phyloP scores from a whole-genome alignment of 2,329 filamentous ascomycete species.

The Aspergillus fumigatus region DNA sequence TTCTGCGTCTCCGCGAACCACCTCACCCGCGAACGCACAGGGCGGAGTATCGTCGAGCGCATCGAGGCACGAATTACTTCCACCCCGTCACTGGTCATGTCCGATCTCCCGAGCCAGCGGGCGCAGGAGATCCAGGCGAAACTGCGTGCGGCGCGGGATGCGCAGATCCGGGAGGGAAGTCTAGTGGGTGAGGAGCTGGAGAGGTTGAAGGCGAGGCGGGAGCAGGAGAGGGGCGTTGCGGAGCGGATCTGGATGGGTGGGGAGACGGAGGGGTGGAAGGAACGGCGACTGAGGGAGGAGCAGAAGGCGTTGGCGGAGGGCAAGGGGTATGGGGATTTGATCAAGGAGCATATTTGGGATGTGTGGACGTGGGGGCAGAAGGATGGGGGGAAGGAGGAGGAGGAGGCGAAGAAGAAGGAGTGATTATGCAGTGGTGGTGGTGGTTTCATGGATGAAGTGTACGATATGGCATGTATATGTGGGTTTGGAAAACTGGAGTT shows the following conservation, averaged over 20 bases:
- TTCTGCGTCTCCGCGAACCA: conserved; percentile 38
- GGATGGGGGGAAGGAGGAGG: conserved; percentile 2
- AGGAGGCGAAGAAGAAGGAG: conserved; percentile 1
- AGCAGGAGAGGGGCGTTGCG: conserved; percentile 26
- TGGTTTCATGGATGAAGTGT: background rate
- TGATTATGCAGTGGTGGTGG: background rate
- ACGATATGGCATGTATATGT: background rate
- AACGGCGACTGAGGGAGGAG: conserved; percentile 38
- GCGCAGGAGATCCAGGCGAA: conserved; percentile 30
- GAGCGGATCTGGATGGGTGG: conserved; percentile 38
- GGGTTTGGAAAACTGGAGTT: too few relatives aligned
- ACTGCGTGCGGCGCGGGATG: conserved; percentile 25
- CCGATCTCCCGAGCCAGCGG: conserved; percentile 29
- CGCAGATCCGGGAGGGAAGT: conserved; percentile 19
- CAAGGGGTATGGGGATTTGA: conserved; percentile 44
- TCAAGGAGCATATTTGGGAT: conserved; percentile 44
- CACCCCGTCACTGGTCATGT: conserved; percentile 6
- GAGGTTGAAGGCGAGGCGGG: conserved; percentile 27
- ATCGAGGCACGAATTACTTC: conserved; percentile 24
- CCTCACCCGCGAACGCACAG: conserved; percentile 35
- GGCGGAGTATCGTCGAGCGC: conserved; percentile 31
- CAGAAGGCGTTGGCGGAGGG: conserved; percentile 40
- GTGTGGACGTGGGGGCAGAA: conserved; percentile 41
- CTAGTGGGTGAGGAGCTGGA: conserved; percentile 27
- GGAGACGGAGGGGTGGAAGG: conserved; percentile 42